Evolutionary conservation across 495 filamentous ascomycete species (phyloP).

Genomic region (Podospora anserina): DNA sequence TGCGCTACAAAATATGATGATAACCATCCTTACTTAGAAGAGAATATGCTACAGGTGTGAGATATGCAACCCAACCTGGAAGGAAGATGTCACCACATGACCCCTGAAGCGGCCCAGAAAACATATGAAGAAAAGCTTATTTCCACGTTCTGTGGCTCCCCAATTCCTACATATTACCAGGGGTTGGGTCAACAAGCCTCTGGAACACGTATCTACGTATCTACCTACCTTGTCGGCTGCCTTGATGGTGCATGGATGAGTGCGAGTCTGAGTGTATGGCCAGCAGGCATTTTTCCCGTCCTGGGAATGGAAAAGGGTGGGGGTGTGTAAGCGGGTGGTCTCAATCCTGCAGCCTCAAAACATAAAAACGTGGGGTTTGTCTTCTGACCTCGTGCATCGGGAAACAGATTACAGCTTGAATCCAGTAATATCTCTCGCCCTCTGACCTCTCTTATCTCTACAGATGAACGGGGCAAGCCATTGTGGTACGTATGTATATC

Average conservation of each 20-base stretch:
- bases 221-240: not conserved
- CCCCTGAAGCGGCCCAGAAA: not conserved
- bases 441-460: not conserved
- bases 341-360: not conserved
- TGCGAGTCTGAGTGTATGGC: not conserved
- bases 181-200: no score
- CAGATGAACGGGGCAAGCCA: not conserved
- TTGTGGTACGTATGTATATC: not conserved
- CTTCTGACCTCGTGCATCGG: not conserved
- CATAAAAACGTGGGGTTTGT: not conserved
- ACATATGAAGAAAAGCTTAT: not conserved
- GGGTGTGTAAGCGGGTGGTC: not conserved
- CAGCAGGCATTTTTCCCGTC: not conserved
- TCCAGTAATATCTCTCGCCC: not conserved
- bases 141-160: not conserved
- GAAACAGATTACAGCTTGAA: not conserved
- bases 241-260: not conserved
- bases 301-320: not conserved
- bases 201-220: not conserved
- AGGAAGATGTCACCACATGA: no score
- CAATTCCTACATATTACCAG: no score
- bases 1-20: no score
- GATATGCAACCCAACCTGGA: no score
- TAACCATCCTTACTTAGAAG: no score
- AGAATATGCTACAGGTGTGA: no score